phyloP scores from a whole-genome alignment of 148 eudicot species.

The Cornus florida region DNA sequence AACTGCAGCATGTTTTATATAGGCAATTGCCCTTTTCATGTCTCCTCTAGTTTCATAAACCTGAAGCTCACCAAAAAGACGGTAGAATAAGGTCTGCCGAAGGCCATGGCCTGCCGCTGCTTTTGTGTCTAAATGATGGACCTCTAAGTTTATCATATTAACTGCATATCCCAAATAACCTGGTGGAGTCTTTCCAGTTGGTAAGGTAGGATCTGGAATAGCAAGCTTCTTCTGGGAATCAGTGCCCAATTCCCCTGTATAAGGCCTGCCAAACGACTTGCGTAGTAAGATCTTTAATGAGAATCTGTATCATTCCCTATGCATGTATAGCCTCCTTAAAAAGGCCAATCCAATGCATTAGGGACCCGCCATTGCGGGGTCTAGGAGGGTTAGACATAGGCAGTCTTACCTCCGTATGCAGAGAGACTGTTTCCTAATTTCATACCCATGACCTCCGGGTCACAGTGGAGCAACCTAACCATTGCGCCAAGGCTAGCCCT shows the following conservation, averaged over 20 bases:
- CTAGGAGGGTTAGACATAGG: no score
- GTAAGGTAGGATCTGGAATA: slow-evolving; percentile 39
- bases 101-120: slow-evolving; percentile 47
- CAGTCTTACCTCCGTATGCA: no score
- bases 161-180: slow-evolving; percentile 75
- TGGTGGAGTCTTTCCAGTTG: slow-evolving; percentile 38
- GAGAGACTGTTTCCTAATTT: no score
- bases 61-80: slow-evolving; percentile 69
- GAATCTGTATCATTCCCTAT: neutral
- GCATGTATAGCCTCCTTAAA: no score
- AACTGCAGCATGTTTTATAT: slow-evolving; percentile 52
- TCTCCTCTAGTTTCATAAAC: slow-evolving; percentile 50
- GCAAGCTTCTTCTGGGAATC: slow-evolving; percentile 45
- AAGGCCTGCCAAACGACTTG: slow-evolving; percentile 33
- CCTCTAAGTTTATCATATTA: slow-evolving; percentile 46
- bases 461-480: no score
- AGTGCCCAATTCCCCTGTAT: slow-evolving; percentile 14
- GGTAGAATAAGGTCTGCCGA: slow-evolving; percentile 67
- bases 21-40: slow-evolving; percentile 46
- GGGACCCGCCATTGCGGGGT: no score
- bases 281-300: neutral
- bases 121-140: slow-evolving; percentile 24
- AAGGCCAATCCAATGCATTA: no score
- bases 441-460: no score
- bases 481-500: no score